A percentile compares a stretch with the other conserved stretches of the same genome.
These are phyloP conservation scores for Arctostaphylos glauca DNA, from an alignment of 148 eudicot genomes.

Conservation along the genomic window DNA sequence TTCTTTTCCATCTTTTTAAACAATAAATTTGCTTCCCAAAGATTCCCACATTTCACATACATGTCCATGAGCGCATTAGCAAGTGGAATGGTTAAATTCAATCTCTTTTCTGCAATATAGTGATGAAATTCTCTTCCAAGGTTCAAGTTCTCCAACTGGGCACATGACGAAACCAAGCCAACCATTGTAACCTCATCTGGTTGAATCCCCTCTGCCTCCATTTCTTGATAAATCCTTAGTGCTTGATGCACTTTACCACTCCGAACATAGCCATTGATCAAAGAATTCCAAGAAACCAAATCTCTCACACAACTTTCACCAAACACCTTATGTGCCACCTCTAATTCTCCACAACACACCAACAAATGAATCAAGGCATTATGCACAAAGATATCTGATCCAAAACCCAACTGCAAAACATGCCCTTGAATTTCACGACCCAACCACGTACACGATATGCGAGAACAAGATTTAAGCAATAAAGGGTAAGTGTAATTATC, in stretches of 20 bases:
- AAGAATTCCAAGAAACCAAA: slow-evolving; percentile 60
- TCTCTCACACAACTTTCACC: slow-evolving; percentile 60
- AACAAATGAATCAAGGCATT: slow-evolving; percentile 56
- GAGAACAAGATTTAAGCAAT: slow-evolving; percentile 46
- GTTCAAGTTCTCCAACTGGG: slow-evolving; percentile 42
- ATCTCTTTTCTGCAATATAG: slow-evolving; percentile 25
- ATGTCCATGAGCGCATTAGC: slow-evolving; percentile 59
- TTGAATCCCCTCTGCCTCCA: slow-evolving; percentile 36
- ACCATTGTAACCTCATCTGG: slow-evolving; percentile 65
- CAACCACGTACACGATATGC: slow-evolving; percentile 21
- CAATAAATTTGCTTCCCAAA: slow-evolving; percentile 36
- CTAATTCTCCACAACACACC: slow-evolving; percentile 40
- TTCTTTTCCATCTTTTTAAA: slow-evolving; percentile 47
- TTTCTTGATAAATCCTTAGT: slow-evolving; percentile 40
- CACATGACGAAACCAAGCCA: slow-evolving; percentile 49
- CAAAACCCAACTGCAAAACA: slow-evolving; percentile 52
- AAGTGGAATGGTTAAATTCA: slow-evolving; percentile 41
- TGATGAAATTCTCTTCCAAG: slow-evolving; percentile 46
- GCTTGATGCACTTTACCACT: slow-evolving; percentile 41
- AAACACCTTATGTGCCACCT: slow-evolving; percentile 47
- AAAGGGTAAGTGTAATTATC: slow-evolving; percentile 53
- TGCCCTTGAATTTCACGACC: slow-evolving; percentile 52
- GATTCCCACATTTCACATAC: slow-evolving; percentile 59
- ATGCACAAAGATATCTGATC: slow-evolving; percentile 42
- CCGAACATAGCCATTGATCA: slow-evolving; percentile 57